Percentiles rank a stretch among this genome's conserved stretches.
Evolutionary conservation across 1,284 basidiomycete species (phyloP).

Genomic region (Pholiota adiposa): DNA sequence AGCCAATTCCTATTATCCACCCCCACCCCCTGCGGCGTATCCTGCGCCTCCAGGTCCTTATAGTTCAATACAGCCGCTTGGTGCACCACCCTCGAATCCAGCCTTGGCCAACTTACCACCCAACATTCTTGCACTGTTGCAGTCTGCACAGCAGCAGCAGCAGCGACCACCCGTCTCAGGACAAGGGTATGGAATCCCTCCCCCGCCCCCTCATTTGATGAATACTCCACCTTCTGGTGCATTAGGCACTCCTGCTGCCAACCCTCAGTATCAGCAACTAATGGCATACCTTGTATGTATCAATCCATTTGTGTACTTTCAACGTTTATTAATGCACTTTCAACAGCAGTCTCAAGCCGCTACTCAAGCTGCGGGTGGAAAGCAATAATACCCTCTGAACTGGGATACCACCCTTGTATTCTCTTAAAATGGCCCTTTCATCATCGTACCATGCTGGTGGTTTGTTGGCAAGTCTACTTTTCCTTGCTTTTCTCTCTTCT

Average conservation of each 20-base stretch:
- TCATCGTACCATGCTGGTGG: background rate
- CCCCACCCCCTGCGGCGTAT: slow-evolving; percentile 39
- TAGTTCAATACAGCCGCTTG: slow-evolving; percentile 16
- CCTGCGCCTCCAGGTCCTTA: slow-evolving; percentile 30
- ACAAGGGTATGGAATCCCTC: slow-evolving; percentile 42
- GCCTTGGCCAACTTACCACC: slow-evolving; percentile 55
- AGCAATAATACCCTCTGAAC: slow-evolving; percentile 14
- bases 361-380: slow-evolving; percentile 22
- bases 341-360: slow-evolving; percentile 27
- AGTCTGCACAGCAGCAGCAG: slow-evolving; percentile 48
- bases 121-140: slow-evolving; percentile 66
- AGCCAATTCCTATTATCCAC: slow-evolving; percentile 45
- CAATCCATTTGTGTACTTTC: background rate
- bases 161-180: slow-evolving; percentile 30
- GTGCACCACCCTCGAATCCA: slow-evolving; percentile 34
- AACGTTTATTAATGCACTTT: background rate
- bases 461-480: background rate
- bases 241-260: slow-evolving; percentile 25
- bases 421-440: background rate
- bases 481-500: slow-evolving; percentile 12
- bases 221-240: slow-evolving; percentile 29
- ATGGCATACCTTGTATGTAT: slow-evolving; percentile 57
- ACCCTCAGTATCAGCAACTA: slow-evolving; percentile 55
- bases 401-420: background rate
- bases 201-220: slow-evolving; percentile 41